phyloP scores from a whole-genome alignment of 208 protist species.

The Polymyxa betae region DNA sequence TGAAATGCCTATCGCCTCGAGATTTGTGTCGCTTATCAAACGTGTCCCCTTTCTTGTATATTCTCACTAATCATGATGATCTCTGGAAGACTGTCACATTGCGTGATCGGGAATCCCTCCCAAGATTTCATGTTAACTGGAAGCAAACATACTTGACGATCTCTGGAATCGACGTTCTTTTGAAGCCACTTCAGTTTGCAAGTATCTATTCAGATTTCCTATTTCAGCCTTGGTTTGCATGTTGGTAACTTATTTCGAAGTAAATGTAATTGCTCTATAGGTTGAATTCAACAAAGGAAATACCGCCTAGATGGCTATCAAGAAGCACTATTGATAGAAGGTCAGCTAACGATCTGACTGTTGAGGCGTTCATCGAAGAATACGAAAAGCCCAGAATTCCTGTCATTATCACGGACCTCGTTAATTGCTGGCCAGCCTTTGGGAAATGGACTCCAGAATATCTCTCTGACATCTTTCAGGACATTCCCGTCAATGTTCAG shows the following conservation, averaged over 20 bases:
- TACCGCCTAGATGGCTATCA: neutral
- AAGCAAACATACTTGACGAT: slow-evolving; percentile 19
- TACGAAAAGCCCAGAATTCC: slow-evolving; percentile 48
- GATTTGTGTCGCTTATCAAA: neutral
- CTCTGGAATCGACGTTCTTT: neutral
- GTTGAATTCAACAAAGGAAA: neutral
- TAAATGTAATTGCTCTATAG: neutral
- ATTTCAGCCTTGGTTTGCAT: slow-evolving; percentile 40
- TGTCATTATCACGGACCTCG: slow-evolving; percentile 50
- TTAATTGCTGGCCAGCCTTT: slow-evolving; percentile 1
- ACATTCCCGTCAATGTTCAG: neutral
- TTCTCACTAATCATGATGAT: neutral
- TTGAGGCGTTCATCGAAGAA: neutral
- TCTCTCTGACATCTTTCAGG: slow-evolving; percentile 1
- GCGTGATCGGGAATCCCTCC: neutral
- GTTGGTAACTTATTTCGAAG: neutral
- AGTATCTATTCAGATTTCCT: slow-evolving; percentile 53
- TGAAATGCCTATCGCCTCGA: neutral
- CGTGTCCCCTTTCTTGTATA: neutral
- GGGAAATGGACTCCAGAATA: neutral
- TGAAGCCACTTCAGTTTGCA: neutral
- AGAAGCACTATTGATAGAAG: neutral
- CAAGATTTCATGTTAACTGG: neutral
- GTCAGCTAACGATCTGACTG: neutral
- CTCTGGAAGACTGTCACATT: slow-evolving; percentile 25